A percentile compares a stretch with the other conserved stretches of the same genome.
Evolutionary conservation across 768 basidiomycete species (phyloP).

Genomic region (Tylopilus cervinicoccineus): DNA sequence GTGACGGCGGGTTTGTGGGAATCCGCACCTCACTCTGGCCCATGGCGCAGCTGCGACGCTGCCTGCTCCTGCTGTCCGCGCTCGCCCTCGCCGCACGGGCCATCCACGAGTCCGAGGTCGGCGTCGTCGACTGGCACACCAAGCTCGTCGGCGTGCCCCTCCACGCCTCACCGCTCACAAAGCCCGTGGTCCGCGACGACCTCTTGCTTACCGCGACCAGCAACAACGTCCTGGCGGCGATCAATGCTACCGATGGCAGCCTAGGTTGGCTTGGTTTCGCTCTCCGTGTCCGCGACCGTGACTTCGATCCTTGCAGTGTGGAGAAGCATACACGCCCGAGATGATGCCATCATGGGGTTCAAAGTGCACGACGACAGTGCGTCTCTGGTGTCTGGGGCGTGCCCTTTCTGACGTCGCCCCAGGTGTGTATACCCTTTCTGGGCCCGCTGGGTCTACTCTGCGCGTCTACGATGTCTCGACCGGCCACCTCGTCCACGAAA

Average conservation of each 20-base stretch:
- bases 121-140: constrained; percentile 87
- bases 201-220: constrained; percentile 62
- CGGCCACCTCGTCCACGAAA: constrained; percentile 67
- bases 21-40: not conserved
- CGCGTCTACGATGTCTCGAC: constrained; percentile 62
- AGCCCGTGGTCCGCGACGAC: constrained; percentile 60
- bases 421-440: constrained; percentile 76
- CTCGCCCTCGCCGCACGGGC: constrained; percentile 36
- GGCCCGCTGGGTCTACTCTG: constrained; percentile 63
- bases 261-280: constrained; percentile 47
- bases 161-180: constrained; percentile 41
- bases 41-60: constrained; percentile 17
- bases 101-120: constrained; percentile 70
- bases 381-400: constrained; percentile 17
- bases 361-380: constrained; percentile 54
- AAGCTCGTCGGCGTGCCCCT: constrained; percentile 70
- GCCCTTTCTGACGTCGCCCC: not conserved
- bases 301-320: constrained; percentile 48
- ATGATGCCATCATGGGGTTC: constrained; percentile 66
- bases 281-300: constrained; percentile 2
- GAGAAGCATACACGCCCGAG: constrained; percentile 72
- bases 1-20: constrained; percentile 1
- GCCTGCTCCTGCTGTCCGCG: constrained; percentile 15
- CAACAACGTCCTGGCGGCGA: constrained; percentile 74
- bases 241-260: constrained; percentile 63